Percentiles rank a stretch among this genome's conserved stretches.
Conservation (phyloP, 2,329 filamentous ascomycete genomes). For the Trichoderma simmonsii region DNA sequence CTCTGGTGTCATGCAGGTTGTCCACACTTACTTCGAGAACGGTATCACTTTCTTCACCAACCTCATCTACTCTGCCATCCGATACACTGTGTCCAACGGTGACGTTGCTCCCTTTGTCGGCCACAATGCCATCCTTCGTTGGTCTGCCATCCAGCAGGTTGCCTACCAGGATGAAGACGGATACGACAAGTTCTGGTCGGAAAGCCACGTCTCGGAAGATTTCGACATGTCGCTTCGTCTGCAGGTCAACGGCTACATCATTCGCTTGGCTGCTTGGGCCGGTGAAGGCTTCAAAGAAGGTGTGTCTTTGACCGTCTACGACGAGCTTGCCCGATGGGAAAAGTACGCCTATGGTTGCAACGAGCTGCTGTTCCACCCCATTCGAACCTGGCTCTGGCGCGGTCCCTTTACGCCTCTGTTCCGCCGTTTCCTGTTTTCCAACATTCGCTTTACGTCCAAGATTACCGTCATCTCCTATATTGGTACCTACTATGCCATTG, state of each 20-base stretch:
- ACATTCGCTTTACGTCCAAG: constrained; percentile 72
- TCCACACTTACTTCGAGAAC: constrained; percentile 69
- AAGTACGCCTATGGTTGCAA: constrained; percentile 85
- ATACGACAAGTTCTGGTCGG: constrained; percentile 79
- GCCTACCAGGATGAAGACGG: constrained; percentile 67
- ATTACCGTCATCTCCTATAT: constrained; percentile 74
- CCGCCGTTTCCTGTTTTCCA: constrained; percentile 67
- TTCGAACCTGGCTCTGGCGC: constrained; percentile 67
- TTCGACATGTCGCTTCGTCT: constrained; percentile 79
- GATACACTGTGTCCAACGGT: constrained; percentile 72
- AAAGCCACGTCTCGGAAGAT: constrained; percentile 75
- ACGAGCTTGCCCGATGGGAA: constrained; percentile 81
- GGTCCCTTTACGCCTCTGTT: constrained; percentile 80
- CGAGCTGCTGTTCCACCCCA: constrained; percentile 76
- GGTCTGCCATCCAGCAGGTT: constrained; percentile 72
- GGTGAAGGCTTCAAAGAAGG: constrained; percentile 79
- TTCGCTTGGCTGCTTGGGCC: constrained; percentile 69
- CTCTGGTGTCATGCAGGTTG: constrained; percentile 76
- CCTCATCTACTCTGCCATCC: constrained; percentile 72
- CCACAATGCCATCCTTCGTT: constrained; percentile 75
- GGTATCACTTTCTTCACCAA: constrained; percentile 71
- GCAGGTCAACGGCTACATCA: constrained; percentile 68
- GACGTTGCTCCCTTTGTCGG: constrained; percentile 77
- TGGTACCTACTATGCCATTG: constrained; percentile 77
- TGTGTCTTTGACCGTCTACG: constrained; percentile 79